These are phyloP conservation scores for Geosmithia morbida DNA, from an alignment of 2,329 filamentous ascomycete species.

Conservation along the genomic window DNA sequence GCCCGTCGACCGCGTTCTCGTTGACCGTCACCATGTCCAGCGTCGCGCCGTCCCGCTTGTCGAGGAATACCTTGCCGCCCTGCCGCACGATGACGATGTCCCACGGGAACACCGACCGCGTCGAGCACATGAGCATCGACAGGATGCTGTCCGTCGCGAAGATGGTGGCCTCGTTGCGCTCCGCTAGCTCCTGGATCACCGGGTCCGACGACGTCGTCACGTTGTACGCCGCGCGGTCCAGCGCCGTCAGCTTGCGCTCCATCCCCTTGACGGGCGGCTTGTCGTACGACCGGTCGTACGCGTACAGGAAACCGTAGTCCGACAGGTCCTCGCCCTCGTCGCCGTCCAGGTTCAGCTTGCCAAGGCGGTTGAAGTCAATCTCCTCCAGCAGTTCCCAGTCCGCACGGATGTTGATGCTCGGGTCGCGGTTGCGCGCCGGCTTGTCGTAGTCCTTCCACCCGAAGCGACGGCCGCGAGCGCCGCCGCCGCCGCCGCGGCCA, in stretches of 20 bases:
- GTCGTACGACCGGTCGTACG: conserved; percentile 93
- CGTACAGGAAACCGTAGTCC: conserved; percentile 92
- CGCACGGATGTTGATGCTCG: conserved; percentile 88
- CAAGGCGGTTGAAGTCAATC: conserved; percentile 92
- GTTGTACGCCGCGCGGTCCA: conserved; percentile 95
- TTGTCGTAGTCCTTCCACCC: conserved; percentile 99
- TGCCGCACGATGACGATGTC: conserved; percentile 89
- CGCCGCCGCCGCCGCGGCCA: conserved; percentile 50
- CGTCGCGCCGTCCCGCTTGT: conserved; percentile 92
- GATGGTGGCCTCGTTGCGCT: conserved; percentile 90
- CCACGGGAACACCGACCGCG: conserved; percentile 95
- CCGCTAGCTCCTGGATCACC: conserved; percentile 89
- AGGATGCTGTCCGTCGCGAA: conserved; percentile 96
- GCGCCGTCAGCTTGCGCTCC: conserved; percentile 73
- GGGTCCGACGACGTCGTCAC: conserved; percentile 94
- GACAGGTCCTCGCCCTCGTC: conserved; percentile 93
- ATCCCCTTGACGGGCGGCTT: conserved; percentile 81
- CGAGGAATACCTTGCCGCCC: conserved; percentile 94
- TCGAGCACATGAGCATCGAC: conserved; percentile 98
- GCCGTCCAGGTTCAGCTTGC: conserved; percentile 90
- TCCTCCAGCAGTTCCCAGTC: conserved; percentile 95
- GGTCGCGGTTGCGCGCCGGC: conserved; percentile 89
- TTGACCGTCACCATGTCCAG: conserved; percentile 98
- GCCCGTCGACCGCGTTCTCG: conserved; percentile 93
- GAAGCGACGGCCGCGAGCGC: conserved; percentile 70